Evolutionary conservation across 495 filamentous ascomycete species (phyloP).

Genomic region (Annulohypoxylon maeteangense): DNA sequence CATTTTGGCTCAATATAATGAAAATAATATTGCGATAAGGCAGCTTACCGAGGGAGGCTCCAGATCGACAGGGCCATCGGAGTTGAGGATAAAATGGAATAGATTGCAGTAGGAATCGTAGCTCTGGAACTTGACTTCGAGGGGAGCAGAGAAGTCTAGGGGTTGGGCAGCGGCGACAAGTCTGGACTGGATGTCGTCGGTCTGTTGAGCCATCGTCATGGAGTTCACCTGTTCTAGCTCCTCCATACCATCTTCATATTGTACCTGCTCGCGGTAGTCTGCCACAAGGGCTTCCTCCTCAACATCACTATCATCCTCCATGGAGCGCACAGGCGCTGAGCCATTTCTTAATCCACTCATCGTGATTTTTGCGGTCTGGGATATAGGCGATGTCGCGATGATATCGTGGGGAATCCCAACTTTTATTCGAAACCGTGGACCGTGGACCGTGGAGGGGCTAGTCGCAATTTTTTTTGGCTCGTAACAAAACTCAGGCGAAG

Average conservation of each 20-base stretch:
- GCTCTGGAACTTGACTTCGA: conserved; percentile 96
- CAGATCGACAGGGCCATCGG: conserved; percentile 94
- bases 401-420: conserved; percentile 24
- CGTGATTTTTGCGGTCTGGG: conserved; percentile 33
- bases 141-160: conserved; percentile 90
- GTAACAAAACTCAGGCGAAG: conserved; percentile 20
- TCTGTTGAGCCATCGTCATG: conserved; percentile 62
- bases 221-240: conserved; percentile 74
- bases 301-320: conserved; percentile 86
- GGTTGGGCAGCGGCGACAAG: conserved; percentile 90
- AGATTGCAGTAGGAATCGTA: conserved; percentile 99
- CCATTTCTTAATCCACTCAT: conserved; percentile 66
- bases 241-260: conserved; percentile 85
- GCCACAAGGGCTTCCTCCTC: conserved; percentile 94
- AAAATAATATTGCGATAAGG: not conserved
- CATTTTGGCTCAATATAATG: conserved; percentile 29
- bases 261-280: conserved; percentile 94
- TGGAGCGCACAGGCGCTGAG: conserved; percentile 60
- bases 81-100: conserved; percentile 99
- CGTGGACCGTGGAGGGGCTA: conserved; percentile 36
- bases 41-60: conserved; percentile 90
- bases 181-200: conserved; percentile 90
- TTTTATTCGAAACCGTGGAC: conserved; percentile 6
- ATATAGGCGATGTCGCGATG: conserved; percentile 29
- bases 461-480: conserved; percentile 45